These are phyloP conservation scores for Penicillium sp. DNA, from an alignment of 2,329 filamentous ascomycete species.

Conservation along the genomic window DNA sequence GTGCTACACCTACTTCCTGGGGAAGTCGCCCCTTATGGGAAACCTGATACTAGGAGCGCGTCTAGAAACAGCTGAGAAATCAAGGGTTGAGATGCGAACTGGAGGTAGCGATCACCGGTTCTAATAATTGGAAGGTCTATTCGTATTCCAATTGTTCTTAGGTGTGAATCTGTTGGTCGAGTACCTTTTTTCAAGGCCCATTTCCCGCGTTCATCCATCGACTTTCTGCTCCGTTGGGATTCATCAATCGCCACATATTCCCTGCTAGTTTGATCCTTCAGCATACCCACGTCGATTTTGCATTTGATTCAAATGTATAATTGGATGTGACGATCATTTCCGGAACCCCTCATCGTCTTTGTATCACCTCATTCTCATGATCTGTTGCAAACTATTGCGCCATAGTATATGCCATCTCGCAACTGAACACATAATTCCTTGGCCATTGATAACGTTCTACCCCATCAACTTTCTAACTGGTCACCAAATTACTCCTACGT, in stretches of 20 bases:
- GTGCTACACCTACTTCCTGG: constrained; percentile 37
- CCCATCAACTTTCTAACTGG: not conserved
- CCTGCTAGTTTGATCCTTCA: not conserved
- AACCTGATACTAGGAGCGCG: not conserved
- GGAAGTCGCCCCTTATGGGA: constrained; percentile 18
- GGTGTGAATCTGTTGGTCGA: not conserved
- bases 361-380: constrained; percentile 2
- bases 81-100: no score
- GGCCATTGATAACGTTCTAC: not conserved
- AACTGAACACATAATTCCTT: not conserved
- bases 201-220: not conserved
- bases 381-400: constrained; percentile 9
- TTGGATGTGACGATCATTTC: not conserved
- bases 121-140: not conserved
- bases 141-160: no score
- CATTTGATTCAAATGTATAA: not conserved
- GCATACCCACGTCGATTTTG: not conserved
- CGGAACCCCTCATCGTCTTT: not conserved
- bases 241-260: not conserved
- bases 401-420: not conserved
- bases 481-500: not conserved
- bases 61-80: not conserved
- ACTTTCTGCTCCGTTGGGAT: not conserved
- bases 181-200: not conserved
- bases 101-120: rapidly evolving